Evolutionary conservation across 208 protist species (phyloP).

Genomic region (Trypanosomatidae sp.): DNA sequence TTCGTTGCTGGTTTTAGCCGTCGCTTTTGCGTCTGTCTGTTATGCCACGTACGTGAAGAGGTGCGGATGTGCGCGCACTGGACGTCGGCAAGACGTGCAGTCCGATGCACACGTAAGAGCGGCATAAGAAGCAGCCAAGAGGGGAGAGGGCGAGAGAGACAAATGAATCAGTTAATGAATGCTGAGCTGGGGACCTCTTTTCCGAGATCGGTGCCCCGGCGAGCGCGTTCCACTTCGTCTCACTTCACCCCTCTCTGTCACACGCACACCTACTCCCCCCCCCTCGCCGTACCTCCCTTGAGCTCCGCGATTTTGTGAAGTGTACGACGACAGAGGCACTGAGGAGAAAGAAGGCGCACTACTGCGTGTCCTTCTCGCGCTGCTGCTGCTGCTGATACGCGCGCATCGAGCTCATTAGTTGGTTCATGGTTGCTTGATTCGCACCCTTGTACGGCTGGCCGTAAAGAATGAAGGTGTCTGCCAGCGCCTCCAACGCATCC

Average conservation of each 20-base stretch:
- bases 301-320: neutral
- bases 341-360: neutral
- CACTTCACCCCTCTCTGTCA: neutral
- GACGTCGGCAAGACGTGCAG: neutral
- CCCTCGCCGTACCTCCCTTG: neutral
- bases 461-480: slow-evolving; percentile 58
- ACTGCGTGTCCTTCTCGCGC: slow-evolving; percentile 39
- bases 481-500: slow-evolving; percentile 56
- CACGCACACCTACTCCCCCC: neutral
- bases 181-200: neutral
- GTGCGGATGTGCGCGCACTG: neutral
- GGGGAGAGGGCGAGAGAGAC: neutral
- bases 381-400: slow-evolving; percentile 73
- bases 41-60: neutral
- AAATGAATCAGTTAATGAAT: neutral
- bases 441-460: slow-evolving; percentile 79
- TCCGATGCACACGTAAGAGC: neutral
- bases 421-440: slow-evolving; percentile 74
- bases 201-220: neutral
- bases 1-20: neutral
- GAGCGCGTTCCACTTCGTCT: neutral
- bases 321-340: neutral
- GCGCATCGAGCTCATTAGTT: slow-evolving; percentile 75
- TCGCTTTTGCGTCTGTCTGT: neutral
- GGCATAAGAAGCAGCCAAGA: neutral